These are phyloP conservation scores for Boletus tomentosulus DNA, from an alignment of 768 basidiomycete genomes.

Conservation along the genomic window DNA sequence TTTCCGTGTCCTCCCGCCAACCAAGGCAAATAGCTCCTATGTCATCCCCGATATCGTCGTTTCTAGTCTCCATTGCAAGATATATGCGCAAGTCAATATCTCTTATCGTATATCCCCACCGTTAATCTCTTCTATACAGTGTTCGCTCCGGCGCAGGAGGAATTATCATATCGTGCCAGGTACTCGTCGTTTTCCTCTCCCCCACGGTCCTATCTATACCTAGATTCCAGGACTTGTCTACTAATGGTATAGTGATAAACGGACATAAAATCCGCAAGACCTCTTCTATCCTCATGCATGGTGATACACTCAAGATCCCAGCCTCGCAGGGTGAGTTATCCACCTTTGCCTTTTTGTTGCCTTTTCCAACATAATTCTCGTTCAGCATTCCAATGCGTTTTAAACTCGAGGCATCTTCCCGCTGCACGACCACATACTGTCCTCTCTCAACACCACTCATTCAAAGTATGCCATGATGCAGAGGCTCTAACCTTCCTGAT, in stretches of 20 bases:
- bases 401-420: slow-evolving; percentile 49
- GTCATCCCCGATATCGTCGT: slow-evolving; percentile 58
- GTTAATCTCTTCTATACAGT: slow-evolving; percentile 32
- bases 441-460: slow-evolving; percentile 47
- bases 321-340: slow-evolving; percentile 51
- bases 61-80: slow-evolving; percentile 70
- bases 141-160: slow-evolving; percentile 69
- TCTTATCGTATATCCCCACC: background rate
- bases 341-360: background rate
- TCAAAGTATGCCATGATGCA: slow-evolving; percentile 42
- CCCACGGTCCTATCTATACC: background rate
- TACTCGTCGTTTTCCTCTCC: slow-evolving; percentile 22
- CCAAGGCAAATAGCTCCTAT: slow-evolving; percentile 43
- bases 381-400: slow-evolving; percentile 63
- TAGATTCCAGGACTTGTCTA: slow-evolving; percentile 59
- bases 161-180: slow-evolving; percentile 76
- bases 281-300: slow-evolving; percentile 72
- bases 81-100: slow-evolving; percentile 61
- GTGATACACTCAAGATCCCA: slow-evolving; percentile 66
- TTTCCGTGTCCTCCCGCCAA: background rate
- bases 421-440: slow-evolving; percentile 57
- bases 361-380: background rate
- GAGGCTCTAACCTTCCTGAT: background rate
- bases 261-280: slow-evolving; percentile 62
- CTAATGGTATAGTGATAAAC: slow-evolving; percentile 72